phyloP scores from a whole-genome alignment of 768 basidiomycete genomes.

The Leccinum broughii region DNA sequence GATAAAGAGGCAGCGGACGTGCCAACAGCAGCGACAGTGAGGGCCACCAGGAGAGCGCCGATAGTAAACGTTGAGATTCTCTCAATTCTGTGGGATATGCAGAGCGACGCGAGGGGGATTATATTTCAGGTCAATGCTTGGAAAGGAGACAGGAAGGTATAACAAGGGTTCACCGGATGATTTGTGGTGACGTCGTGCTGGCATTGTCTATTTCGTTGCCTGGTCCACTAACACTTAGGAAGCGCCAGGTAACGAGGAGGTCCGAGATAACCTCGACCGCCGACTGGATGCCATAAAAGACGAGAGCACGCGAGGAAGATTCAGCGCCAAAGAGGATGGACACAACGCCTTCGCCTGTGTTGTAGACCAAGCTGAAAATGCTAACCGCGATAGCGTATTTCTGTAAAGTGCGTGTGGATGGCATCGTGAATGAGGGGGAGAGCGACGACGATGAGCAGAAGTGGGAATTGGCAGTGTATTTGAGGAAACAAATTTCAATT shows the following conservation, averaged over 20 bases:
- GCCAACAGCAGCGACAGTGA: slow-evolving; percentile 39
- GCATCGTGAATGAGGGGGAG: slow-evolving; percentile 13
- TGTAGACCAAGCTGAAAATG: slow-evolving; percentile 41
- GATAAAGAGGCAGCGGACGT: slow-evolving; percentile 38
- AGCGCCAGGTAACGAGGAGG: slow-evolving; percentile 46
- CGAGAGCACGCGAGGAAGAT: slow-evolving; percentile 43
- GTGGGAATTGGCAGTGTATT: not conserved
- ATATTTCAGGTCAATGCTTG: not conserved
- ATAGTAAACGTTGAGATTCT: slow-evolving; percentile 38
- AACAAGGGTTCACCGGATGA: slow-evolving; percentile 15
- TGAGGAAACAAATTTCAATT: not conserved
- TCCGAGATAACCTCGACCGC: slow-evolving; percentile 48
- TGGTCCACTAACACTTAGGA: slow-evolving; percentile 33
- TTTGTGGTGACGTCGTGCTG: slow-evolving; percentile 2
- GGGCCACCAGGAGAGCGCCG: slow-evolving; percentile 37
- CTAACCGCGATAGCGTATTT: slow-evolving; percentile 45
- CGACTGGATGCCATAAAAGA: slow-evolving; percentile 52
- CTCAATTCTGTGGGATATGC: slow-evolving; percentile 33
- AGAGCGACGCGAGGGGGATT: not conserved
- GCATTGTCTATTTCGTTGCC: slow-evolving; percentile 30
- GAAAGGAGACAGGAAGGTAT: not conserved
- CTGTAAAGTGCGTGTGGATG: slow-evolving; percentile 19
- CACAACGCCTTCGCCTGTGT: slow-evolving; percentile 41
- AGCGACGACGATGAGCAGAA: not conserved
- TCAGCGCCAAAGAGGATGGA: slow-evolving; percentile 48